Percentiles rank a stretch among this genome's conserved stretches.
Evolutionary conservation across 495 filamentous ascomycete genomes (phyloP).

Genomic region (Xylaria palmicola): DNA sequence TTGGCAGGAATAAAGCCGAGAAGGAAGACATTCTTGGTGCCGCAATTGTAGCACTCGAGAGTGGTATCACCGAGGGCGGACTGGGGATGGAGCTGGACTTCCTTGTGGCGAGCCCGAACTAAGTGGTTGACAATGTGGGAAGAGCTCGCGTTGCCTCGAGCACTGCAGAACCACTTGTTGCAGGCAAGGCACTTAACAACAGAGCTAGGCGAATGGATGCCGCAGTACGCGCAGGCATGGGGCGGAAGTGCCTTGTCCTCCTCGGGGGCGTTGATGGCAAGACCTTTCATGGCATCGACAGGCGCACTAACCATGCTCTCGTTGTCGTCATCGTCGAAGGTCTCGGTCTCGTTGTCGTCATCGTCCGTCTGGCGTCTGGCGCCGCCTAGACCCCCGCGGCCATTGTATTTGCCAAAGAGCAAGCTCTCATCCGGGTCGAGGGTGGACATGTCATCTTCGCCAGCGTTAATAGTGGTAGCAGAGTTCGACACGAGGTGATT

Average conservation of each 20-base stretch:
- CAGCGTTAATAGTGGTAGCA: constrained; percentile 70
- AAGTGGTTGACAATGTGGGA: constrained; percentile 99
- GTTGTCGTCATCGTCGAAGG: constrained; percentile 84
- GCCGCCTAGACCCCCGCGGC: constrained; percentile 48
- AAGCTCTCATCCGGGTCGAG: constrained; percentile 76
- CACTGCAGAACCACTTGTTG: constrained; percentile 99
- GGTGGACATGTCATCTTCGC: constrained; percentile 61
- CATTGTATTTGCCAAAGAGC: constrained; percentile 64
- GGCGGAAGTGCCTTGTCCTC: constrained; percentile 91
- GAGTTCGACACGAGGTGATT: constrained; percentile 78
- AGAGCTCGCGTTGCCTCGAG: constrained; percentile 91
- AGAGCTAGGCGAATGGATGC: constrained; percentile 91
- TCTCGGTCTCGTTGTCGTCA: constrained; percentile 88
- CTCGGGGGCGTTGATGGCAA: constrained; percentile 60
- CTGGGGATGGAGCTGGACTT: constrained; percentile 92
- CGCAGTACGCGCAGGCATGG: constrained; percentile 99
- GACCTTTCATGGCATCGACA: constrained; percentile 69
- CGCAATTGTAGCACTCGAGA: constrained; percentile 98
- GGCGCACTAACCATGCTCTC: constrained; percentile 89
- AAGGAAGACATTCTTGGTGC: constrained; percentile 98
- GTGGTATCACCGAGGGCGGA: constrained; percentile 97
- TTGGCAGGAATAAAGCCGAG: constrained; percentile 99
- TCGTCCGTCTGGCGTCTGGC: constrained; percentile 64
- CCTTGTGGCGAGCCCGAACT: constrained; percentile 95
- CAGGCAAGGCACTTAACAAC: constrained; percentile 96